Evolutionary conservation across 2,329 filamentous ascomycete species (phyloP), one percentile per base, ranked within the genome.

Genomic region (Drechslera avenae): DNA sequence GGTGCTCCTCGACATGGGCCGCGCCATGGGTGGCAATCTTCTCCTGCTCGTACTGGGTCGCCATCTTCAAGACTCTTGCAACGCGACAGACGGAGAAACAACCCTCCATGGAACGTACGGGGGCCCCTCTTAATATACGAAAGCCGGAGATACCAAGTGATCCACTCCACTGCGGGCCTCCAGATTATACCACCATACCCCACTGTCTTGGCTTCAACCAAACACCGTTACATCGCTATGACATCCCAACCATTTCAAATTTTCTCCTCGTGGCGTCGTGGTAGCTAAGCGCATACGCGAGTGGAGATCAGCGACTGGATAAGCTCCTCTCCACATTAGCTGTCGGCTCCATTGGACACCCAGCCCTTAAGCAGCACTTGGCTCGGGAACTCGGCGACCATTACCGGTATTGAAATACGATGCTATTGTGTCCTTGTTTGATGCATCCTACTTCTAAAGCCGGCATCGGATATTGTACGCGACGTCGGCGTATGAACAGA

Each of bases 21-120:
- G 54, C 42, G 47, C 54, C 50, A 8, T 45, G 39, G n/a, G 44
- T 45, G 5, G 50, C 32, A 5, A 52, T 41, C 17, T 41, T 46
- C 33, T 56, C 44, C 14, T 56, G 49, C 26, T 35, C n/a, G 44
- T 58, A 51, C 28, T 40, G 41, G 32, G 50, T 46, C 18, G 46
- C 40, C 53, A 59, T 57, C 8, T 40, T 50, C 37, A 43, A 37
- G 26, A 19, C 13, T 8, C 4, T 30, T 7, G 14, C 28, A 8
- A 30, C 12, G 16, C 23, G 33, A 13, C 17, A 13, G 23, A n/a
- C 23, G 23, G 26, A 37, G 26, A 13, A n/a, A 45, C 10, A 34
- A 16, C 23, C 3, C 21, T 30, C 23, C 8, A 18, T 23, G 5
- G 18, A 32, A 52, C 14, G 39, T 28, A 26, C 28, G 41, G 41